Conservation (phyloP, 2,329 filamentous ascomycete species). For the Claviceps sp. region DNA sequence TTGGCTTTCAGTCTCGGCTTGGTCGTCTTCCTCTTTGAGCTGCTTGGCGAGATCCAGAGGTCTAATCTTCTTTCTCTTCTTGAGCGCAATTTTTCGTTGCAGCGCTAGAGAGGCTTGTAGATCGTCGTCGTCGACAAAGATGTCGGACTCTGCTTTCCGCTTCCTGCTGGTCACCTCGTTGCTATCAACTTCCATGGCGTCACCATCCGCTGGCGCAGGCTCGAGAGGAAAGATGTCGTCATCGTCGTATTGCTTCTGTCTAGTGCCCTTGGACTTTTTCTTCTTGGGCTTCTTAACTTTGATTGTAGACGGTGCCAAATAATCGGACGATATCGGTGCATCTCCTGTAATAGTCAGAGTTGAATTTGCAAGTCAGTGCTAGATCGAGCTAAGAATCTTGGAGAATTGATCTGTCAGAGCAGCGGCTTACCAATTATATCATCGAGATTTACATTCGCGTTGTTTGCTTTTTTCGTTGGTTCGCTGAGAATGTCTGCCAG, state of each 20-base stretch:
- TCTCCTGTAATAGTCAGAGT: constrained; percentile 9
- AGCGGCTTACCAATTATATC: constrained; percentile 46
- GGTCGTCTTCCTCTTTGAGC: constrained; percentile 41
- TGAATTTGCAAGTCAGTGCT: background rate
- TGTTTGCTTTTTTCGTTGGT: constrained; percentile 42
- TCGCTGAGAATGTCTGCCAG: constrained; percentile 41
- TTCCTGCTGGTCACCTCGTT: constrained; percentile 42
- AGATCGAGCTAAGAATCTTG: background rate
- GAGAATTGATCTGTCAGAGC: background rate
- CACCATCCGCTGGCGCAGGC: constrained; percentile 24
- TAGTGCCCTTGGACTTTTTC: constrained; percentile 68
- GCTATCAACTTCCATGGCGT: constrained; percentile 65
- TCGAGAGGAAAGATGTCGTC: constrained; percentile 42
- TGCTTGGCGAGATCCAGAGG: constrained; percentile 81
- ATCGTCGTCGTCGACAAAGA: constrained; percentile 83
- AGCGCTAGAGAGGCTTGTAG: constrained; percentile 72
- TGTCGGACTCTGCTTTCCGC: constrained; percentile 48
- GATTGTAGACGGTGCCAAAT: constrained; percentile 71
- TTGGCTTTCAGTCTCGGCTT: constrained; percentile 26
- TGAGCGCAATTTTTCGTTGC: constrained; percentile 73
- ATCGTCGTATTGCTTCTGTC: constrained; percentile 53
- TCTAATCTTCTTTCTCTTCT: constrained; percentile 77
- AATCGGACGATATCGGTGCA: constrained; percentile 54
- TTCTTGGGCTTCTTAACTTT: constrained; percentile 95
- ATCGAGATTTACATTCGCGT: constrained; percentile 66